Base-by-base conservation (phyloP, 176 grass and related monocot species). In the Olyra latifolia region DNA sequence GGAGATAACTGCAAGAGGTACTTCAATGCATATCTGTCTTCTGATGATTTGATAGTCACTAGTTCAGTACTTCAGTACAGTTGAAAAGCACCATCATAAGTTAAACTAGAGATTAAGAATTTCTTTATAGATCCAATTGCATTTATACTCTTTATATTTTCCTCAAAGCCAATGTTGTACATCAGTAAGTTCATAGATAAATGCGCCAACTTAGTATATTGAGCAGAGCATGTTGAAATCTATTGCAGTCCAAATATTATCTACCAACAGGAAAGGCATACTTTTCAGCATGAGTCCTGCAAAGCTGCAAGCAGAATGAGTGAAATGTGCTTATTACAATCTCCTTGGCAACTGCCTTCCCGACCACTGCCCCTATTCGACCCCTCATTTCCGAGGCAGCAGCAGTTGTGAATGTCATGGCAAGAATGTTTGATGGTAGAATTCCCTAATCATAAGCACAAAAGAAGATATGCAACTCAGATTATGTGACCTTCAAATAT, bases 351-450 rank as follows among this genome's bases (percentile, higher is more conserved):
- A 94, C 82, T 38, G 80, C 56, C 83, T 94, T 98, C 38, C 95
- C 95, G 7, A 92, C 92, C 72, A 98, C 89, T 83, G 74, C 72
- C 66, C 85, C 87, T 70, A 98, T 90, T 39, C 87, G 80, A 72
- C 94, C 95, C 78, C 95, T 87, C 92, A 98, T 98, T 87, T 98
- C 92, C 22, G 95, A 92, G 43, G 89, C 89, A 54, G 95, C 95
- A 52, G 92, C 92, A 17, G 80, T 98, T 66, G 95, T 98, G 83
- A 98, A 98, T 57, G 95, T 98, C 95, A 98, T 94, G 27, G 92
- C 95, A 57, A 98, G 89, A 74, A 94, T 94, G 70, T 92, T 94
- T 38, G 88, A 81, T 45, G 91, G 89, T 71, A 68, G 66, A 74
- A 98, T 85, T 62, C 85, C 92, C 95, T 93, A 69, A 53, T 49